phyloP scores from a whole-genome alignment of 352 stramenopile species.

The Aphanomyces astaci region DNA sequence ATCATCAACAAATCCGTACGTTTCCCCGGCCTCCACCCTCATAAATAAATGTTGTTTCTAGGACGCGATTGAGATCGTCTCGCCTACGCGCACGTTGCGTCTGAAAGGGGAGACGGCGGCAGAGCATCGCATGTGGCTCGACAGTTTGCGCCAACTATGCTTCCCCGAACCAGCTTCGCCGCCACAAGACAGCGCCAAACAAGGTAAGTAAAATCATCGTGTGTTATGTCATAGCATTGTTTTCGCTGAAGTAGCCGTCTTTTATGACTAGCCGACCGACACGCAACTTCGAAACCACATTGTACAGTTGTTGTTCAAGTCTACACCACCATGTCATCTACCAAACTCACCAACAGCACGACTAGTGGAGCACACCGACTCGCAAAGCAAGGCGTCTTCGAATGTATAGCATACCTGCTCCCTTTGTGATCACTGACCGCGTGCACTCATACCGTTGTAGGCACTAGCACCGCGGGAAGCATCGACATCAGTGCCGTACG shows the following conservation, averaged over 20 bases:
- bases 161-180: slow-evolving; percentile 25
- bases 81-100: slow-evolving; percentile 54
- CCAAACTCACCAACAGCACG: slow-evolving; percentile 10
- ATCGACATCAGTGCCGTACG: neutral
- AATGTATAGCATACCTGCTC: too few species aligned
- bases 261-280: slow-evolving; percentile 23
- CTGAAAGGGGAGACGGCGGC: slow-evolving; percentile 72
- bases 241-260: slow-evolving; percentile 20
- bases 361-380: slow-evolving; percentile 20
- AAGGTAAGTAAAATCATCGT: slow-evolving; percentile 15
- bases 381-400: slow-evolving; percentile 17
- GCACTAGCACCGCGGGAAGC: neutral
- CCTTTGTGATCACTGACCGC: too few species aligned
- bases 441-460: neutral
- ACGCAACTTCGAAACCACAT: slow-evolving; percentile 30
- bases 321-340: neutral
- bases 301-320: slow-evolving; percentile 25
- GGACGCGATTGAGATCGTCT: slow-evolving; percentile 81
- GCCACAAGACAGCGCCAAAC: slow-evolving; percentile 11
- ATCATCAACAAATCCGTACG: slow-evolving; percentile 35
- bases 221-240: too few species aligned
- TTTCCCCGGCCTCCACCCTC: neutral
- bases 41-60: slow-evolving; percentile 22
- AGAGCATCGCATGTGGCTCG: slow-evolving; percentile 70
- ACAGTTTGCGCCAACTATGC: slow-evolving; percentile 70